A percentile compares a stretch with the other conserved stretches of the same genome.
Conservation (phyloP, 306 rosid genomes). For the Pterocarpus macrocarpus region DNA sequence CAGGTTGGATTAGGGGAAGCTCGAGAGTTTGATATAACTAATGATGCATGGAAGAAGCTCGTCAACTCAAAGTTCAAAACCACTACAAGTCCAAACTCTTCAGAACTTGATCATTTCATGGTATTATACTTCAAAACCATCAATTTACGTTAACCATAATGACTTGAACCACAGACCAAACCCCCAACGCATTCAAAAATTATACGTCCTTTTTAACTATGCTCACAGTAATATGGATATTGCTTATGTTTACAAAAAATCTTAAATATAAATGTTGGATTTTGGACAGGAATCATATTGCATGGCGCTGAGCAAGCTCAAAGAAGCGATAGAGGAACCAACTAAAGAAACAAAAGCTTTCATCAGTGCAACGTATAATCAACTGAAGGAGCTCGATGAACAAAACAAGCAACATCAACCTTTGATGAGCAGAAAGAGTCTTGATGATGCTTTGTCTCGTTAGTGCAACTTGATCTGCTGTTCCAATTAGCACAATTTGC, state of each 20-base stretch:
- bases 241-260: no score
- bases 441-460: conserved; percentile 17
- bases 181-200: neutral
- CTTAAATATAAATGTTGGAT: neutral
- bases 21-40: conserved; percentile 22
- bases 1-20: conserved; percentile 47
- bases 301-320: conserved; percentile 51
- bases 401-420: neutral
- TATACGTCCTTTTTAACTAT: no score
- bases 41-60: conserved; percentile 49
- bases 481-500: no score
- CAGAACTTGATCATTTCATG: conserved; percentile 62
- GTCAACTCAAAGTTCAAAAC: conserved; percentile 37
- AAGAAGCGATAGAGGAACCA: conserved; percentile 56
- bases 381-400: conserved; percentile 47
- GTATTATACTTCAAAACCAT: conserved; percentile 37
- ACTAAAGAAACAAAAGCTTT: conserved; percentile 51
- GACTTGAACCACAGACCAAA: no score
- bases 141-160: neutral
- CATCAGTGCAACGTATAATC: conserved; percentile 38
- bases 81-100: conserved; percentile 20
- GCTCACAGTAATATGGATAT: neutral
- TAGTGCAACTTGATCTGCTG: neutral
- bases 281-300: conserved; percentile 53
- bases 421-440: conserved; percentile 15